These are phyloP conservation scores for Diaporthe nobilis DNA, from an alignment of 2,329 filamentous ascomycete genomes.

Conservation along the genomic window DNA sequence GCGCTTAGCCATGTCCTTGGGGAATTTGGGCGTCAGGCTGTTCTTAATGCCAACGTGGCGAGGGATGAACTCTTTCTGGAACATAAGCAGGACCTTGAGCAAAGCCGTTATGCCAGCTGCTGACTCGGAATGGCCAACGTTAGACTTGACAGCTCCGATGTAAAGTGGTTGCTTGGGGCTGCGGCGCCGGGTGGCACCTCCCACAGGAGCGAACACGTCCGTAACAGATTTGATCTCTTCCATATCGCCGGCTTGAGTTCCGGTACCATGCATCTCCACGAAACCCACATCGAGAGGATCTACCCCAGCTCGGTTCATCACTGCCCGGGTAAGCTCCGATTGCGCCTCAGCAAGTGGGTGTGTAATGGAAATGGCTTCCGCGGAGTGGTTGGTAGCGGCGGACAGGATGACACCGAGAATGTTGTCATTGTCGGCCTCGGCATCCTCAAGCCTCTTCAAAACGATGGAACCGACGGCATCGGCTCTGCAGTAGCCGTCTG, in stretches of 20 bases:
- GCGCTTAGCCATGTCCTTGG: constrained; percentile 1
- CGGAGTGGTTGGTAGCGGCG: constrained; percentile 79
- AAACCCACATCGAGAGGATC: constrained; percentile 70
- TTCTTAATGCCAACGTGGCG: constrained; percentile 65
- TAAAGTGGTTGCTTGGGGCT: constrained; percentile 57
- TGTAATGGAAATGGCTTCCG: constrained; percentile 79
- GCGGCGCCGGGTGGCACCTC: constrained; percentile 56
- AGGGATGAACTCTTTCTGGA: constrained; percentile 62
- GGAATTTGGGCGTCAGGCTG: constrained; percentile 7
- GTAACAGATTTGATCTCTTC: constrained; percentile 75
- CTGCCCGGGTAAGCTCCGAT: constrained; percentile 69
- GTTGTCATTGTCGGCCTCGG: constrained; percentile 72
- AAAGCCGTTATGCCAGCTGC: constrained; percentile 59
- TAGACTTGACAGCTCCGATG: constrained; percentile 56
- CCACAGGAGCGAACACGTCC: constrained; percentile 67
- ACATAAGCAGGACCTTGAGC: constrained; percentile 65
- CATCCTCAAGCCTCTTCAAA: constrained; percentile 64
- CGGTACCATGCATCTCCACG: constrained; percentile 79
- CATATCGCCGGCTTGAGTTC: constrained; percentile 78
- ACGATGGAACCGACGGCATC: constrained; percentile 64
- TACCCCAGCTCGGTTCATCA: constrained; percentile 70
- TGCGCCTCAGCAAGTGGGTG: constrained; percentile 77
- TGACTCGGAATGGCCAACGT: constrained; percentile 65
- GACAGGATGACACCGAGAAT: constrained; percentile 74
- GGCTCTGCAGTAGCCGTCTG: constrained; percentile 70